Conservation (phyloP, 1,284 basidiomycete genomes). For the Cryptococcus deneoformans region DNA sequence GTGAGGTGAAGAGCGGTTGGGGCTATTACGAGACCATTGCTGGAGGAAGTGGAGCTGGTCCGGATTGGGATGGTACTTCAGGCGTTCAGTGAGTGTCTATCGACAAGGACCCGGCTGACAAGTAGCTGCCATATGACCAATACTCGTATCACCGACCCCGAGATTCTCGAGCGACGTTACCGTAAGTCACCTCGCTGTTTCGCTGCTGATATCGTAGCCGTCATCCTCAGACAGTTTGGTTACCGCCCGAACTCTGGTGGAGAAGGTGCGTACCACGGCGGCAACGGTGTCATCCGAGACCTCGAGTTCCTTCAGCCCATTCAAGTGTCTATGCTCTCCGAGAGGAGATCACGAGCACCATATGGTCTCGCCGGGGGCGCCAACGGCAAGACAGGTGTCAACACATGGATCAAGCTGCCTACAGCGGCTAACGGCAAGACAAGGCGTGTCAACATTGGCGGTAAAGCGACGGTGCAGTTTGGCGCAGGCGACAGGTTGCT, state of each 20-base stretch:
- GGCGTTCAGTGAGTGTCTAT: slow-evolving; percentile 28
- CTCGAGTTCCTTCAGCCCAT: slow-evolving; percentile 80
- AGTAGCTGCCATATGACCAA: slow-evolving; percentile 65
- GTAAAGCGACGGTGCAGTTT: too few species aligned
- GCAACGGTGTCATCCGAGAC: slow-evolving; percentile 84
- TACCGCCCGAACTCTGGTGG: slow-evolving; percentile 76
- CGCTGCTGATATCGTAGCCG: slow-evolving; percentile 52
- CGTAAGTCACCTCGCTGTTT: too few species aligned
- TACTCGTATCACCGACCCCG: slow-evolving; percentile 64
- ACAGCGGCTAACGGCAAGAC: too few species aligned
- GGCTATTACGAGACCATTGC: slow-evolving; percentile 91
- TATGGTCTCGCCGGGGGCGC: slow-evolving; percentile 88
- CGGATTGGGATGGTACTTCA: slow-evolving; percentile 71
- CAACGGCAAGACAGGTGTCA: slow-evolving; percentile 70
- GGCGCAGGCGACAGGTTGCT: too few species aligned
- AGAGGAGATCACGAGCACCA: slow-evolving; percentile 82
- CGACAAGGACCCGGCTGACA: slow-evolving; percentile 29
- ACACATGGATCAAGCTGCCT: slow-evolving; percentile 67
- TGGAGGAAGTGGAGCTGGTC: slow-evolving; percentile 92
- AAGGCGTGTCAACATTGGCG: too few species aligned
- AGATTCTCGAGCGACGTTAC: slow-evolving; percentile 54
- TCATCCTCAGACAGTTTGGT: slow-evolving; percentile 78
- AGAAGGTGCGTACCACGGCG: slow-evolving; percentile 70
- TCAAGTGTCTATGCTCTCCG: slow-evolving; percentile 71
- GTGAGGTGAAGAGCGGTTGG: slow-evolving; percentile 61